Percentiles rank a stretch among this genome's conserved stretches.
Conservation (phyloP, 768 basidiomycete genomes). For the Candolleomyces eurysporus region DNA sequence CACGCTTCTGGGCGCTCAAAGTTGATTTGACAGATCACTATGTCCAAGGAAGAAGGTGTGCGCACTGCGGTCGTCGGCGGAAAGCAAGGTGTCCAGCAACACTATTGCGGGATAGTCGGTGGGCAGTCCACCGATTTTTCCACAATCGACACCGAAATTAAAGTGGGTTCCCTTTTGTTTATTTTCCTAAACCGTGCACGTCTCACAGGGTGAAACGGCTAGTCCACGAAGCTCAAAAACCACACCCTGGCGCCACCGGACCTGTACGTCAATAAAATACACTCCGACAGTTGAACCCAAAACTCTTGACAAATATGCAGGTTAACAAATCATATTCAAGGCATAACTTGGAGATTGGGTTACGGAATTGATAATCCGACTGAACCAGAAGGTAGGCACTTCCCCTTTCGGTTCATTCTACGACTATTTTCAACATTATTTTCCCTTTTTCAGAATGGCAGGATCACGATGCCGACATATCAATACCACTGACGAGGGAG, state of each 20-base stretch:
- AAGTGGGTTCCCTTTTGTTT: slow-evolving; percentile 27
- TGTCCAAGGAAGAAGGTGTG: slow-evolving; percentile 57
- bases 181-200: background rate
- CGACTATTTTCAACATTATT: background rate
- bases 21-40: slow-evolving; percentile 43
- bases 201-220: background rate
- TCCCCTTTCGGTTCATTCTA: too few relatives aligned
- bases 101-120: slow-evolving; percentile 64
- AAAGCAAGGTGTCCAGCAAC: slow-evolving; percentile 41
- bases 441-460: slow-evolving; percentile 50
- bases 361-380: slow-evolving; percentile 52
- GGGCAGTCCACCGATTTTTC: slow-evolving; percentile 59
- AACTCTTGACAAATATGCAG: slow-evolving; percentile 20
- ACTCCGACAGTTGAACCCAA: background rate
- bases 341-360: slow-evolving; percentile 63
- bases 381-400: slow-evolving; percentile 51
- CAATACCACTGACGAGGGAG: slow-evolving; percentile 46
- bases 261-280: slow-evolving; percentile 38
- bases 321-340: slow-evolving; percentile 54
- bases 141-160: slow-evolving; percentile 59
- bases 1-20: background rate
- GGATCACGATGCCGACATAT: slow-evolving; percentile 50
- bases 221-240: slow-evolving; percentile 55
- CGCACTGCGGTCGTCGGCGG: slow-evolving; percentile 61
- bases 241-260: slow-evolving; percentile 57